Base-by-base conservation (phyloP, 495 filamentous ascomycete species). In the Penicillium nucicola region DNA sequence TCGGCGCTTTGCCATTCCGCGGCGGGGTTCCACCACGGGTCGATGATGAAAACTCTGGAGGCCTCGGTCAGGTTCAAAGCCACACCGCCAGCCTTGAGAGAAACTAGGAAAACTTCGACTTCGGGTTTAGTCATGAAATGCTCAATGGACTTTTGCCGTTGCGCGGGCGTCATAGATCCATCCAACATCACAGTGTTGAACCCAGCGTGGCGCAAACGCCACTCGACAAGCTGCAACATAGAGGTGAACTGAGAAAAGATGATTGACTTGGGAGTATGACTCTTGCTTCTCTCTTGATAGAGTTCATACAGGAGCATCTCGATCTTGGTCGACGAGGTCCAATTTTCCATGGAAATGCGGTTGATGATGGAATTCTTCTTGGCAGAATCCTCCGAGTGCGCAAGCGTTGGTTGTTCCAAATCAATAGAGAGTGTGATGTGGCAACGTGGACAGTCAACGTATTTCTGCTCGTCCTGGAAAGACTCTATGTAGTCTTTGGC, bases 131-230 rank as follows among this genome's bases (percentile, higher is more conserved):
- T 91, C 93, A 96, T 97, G 69, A 97, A 97, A 57, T 95, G 85
- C 40, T 87, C 82, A 57, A 98, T 97, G 2, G 89, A 92, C 22
- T 86, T 90, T 62, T 95, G 89, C 14, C 93, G 84, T 69, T 96
- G 91, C 4, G 87, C 81, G 5, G 93, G 93, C 14, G 88, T 90
- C 93, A 98, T 98, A 63, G 83, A 89, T 10, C 93, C 93, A 56
- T 97, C 90, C 8, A 97, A 80, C 90, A 97, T 97, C 55, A 96
- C 93, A 0, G 92, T 97, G 25, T 92, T 95, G 70, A 98, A 96
- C 2, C 93, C 93, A 3, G 92, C 93, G 48, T 92, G 85, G 19
- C 89, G 87, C 45, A 98, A 82, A 30, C 93, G 87, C 93, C 93
- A 98, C 70, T 97, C 92, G 30, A 98, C 88, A 15, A 87, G 71